Percentiles rank a stretch among this genome's conserved stretches.
These are phyloP conservation scores for Cercospora nicotianae DNA, from an alignment of 2,329 filamentous ascomycete species.

Conservation along the genomic window DNA sequence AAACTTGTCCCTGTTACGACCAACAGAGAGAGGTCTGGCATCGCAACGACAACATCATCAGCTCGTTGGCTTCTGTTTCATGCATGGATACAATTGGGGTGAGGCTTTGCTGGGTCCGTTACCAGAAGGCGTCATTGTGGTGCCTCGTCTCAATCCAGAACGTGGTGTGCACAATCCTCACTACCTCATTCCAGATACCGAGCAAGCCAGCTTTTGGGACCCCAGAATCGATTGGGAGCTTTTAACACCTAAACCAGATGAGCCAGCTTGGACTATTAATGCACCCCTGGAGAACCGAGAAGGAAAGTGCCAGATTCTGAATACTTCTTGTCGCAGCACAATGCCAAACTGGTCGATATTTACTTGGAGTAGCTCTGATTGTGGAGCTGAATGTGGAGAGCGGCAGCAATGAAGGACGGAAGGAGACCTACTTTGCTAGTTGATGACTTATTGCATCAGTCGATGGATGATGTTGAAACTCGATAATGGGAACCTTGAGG, in stretches of 20 bases:
- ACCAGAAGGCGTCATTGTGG: background rate
- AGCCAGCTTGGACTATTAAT: slow-evolving; percentile 9
- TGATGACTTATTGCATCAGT: background rate
- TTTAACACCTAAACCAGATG: background rate
- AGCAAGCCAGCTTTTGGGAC: slow-evolving; percentile 11
- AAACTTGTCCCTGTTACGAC: slow-evolving; percentile 1
- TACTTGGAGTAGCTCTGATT: slow-evolving; percentile 7
- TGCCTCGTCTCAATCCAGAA: background rate
- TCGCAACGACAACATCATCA: background rate
- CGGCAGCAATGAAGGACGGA: too few species aligned
- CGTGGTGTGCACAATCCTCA: background rate
- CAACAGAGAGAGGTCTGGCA: background rate
- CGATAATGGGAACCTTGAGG: background rate
- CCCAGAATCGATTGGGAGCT: slow-evolving; percentile 17
- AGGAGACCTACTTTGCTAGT: too few species aligned
- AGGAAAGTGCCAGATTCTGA: slow-evolving; percentile 11
- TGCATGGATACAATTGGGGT: slow-evolving; percentile 17
- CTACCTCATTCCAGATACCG: slow-evolving; percentile 2
- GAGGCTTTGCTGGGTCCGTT: slow-evolving; percentile 18
- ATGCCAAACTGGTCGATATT: slow-evolving; percentile 5
- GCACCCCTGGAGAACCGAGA: slow-evolving; percentile 9
- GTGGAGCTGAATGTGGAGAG: background rate
- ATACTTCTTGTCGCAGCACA: slow-evolving; percentile 3
- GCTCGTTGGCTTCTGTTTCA: slow-evolving; percentile 15
- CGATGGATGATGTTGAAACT: background rate